phyloP scores from a whole-genome alignment of 169 alveolate species.

The Plasmodium coatneyi region DNA sequence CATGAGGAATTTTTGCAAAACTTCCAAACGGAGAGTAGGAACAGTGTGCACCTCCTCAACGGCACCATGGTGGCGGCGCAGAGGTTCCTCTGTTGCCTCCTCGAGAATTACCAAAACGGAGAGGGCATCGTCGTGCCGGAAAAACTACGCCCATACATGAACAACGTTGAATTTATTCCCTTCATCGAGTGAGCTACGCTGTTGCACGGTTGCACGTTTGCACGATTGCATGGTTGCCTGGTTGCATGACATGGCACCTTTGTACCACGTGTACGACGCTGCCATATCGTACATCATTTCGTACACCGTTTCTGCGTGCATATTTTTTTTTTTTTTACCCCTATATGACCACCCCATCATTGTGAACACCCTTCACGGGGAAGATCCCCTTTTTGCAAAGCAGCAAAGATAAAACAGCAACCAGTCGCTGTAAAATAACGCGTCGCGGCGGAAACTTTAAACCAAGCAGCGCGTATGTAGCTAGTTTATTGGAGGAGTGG shows the following conservation, averaged over 20 bases:
- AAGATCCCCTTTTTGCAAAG: neutral
- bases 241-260: neutral
- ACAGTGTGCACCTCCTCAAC: conserved; percentile 96
- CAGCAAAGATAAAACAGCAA: neutral
- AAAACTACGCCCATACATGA: conserved; percentile 93
- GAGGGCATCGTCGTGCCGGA: conserved; percentile 95
- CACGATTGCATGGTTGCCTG: neutral
- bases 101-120: conserved; percentile 95
- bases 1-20: conserved; percentile 88
- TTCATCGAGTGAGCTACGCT: conserved; percentile 13
- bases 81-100: conserved; percentile 96
- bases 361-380: neutral
- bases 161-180: conserved; percentile 92
- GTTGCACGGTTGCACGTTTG: too few relatives aligned
- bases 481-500: neutral
- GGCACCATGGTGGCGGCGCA: conserved; percentile 99
- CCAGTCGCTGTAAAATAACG: neutral
- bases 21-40: conserved; percentile 82
- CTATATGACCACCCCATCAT: neutral
- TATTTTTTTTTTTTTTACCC: neutral
- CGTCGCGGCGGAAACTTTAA: neutral
- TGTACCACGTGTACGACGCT: neutral
- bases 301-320: neutral
- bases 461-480: neutral
- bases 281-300: neutral